Evolutionary conservation across 83 land plant species (phyloP), one percentile per base, ranked within the genome.

Genomic region (Thuja plicata): DNA sequence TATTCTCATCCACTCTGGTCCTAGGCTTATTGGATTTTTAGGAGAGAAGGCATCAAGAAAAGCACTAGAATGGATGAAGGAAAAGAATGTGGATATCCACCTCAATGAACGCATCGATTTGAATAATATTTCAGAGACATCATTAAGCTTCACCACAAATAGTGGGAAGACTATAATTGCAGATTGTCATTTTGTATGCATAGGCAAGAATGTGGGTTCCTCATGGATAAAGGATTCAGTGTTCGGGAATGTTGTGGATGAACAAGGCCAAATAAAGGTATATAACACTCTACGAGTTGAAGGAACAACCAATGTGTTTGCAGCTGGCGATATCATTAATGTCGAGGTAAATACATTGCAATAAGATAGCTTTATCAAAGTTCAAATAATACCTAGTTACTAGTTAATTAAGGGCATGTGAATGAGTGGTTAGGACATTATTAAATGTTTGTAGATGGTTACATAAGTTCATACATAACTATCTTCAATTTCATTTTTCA

Each of bases 321-420:
- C 97, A 43, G 87, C 90, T 73, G 99, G 99, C 66, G 99, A 97
- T 87, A 92, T 97, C 86, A 93, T 94, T 17, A 90, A 94, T 74
- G 40, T 94, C 83, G 91, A 92, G 88, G 99, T 95, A 91, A 88
- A 7, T 24, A 4, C 21, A 57, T 17, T 57, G 15, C 62, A 43
- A 43, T 43, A 43, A 43, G 45, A 43, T 3, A 43, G 5, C 45
- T 2, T 19, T 50, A 11, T 50, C 27, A 62, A 43, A 43, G 45
- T 43, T 43, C 45, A 43, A 43, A 43, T 43, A 43, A 43, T 43
- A 43, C 45, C 45, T 43, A 43, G 0, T 43, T 43, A 43, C 45
- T 43, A 43, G 45, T 43, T 43, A 43, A 43, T 43, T 43, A 43
- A 43, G 45, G 3, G 45, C 5, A 43, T 43, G 5, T 43, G 45